A percentile compares a stretch with the other conserved stretches of the same genome.
These are phyloP conservation scores for Aspergillus funiculosus DNA, from an alignment of 495 filamentous ascomycete species.

Conservation along the genomic window DNA sequence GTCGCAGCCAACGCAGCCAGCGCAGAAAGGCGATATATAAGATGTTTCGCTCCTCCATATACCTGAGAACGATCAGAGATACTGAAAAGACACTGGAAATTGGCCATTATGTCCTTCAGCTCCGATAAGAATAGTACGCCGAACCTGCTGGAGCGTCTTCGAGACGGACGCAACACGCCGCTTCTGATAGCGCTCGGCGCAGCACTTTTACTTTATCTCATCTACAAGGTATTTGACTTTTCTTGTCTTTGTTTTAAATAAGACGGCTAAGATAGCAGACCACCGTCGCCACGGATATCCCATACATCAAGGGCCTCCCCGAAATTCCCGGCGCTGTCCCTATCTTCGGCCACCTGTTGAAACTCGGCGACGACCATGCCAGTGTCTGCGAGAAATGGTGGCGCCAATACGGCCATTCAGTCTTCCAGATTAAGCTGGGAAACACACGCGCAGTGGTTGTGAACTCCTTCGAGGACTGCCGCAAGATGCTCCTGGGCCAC, in stretches of 20 bases:
- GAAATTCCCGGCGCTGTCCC: constrained; percentile 48
- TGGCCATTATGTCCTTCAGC: neutral
- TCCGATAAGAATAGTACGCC: neutral
- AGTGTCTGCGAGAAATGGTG: constrained; percentile 49
- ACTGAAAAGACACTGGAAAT: no score
- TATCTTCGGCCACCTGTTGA: constrained; percentile 48
- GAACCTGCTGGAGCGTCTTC: neutral
- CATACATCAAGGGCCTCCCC: constrained; percentile 43
- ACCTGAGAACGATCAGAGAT: no score
- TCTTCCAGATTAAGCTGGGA: constrained; percentile 51
- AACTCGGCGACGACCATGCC: constrained; percentile 52
- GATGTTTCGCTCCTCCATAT: no score
- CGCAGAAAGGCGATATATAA: no score
- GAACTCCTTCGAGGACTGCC: constrained; percentile 44
- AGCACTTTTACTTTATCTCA: neutral
- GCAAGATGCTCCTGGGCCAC: constrained; percentile 41
- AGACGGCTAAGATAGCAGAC: constrained; percentile 1
- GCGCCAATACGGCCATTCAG: constrained; percentile 45
- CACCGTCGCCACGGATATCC: constrained; percentile 37
- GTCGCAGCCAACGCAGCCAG: no score
- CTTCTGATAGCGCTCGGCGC: neutral
- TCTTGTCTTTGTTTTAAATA: neutral
- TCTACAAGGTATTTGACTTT: neutral
- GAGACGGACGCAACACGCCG: neutral
- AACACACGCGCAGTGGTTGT: constrained; percentile 47